phyloP scores from a whole-genome alignment of 805 yeast genomes.

The Saccharomycopsis javanensis region DNA sequence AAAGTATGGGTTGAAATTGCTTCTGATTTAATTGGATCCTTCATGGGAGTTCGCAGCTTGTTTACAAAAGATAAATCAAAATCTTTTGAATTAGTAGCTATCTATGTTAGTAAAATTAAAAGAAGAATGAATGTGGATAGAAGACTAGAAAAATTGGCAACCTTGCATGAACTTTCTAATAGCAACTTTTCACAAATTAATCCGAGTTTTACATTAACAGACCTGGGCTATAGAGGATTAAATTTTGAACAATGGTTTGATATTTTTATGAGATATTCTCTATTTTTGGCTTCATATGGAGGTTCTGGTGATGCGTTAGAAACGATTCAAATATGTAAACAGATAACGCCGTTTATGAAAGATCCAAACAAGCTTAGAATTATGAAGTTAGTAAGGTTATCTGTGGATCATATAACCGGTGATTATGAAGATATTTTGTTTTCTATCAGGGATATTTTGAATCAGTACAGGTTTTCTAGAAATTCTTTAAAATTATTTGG shows the following conservation, averaged over 20 bases:
- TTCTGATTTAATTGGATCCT: constrained; percentile 72
- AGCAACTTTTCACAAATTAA: constrained; percentile 22
- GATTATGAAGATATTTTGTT: constrained; percentile 49
- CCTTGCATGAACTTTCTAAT: constrained; percentile 44
- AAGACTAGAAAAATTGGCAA: constrained; percentile 55
- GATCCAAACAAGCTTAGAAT: constrained; percentile 50
- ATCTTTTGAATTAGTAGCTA: not conserved
- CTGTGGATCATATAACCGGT: constrained; percentile 40
- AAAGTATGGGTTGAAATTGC: constrained; percentile 79
- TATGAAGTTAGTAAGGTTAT: constrained; percentile 56
- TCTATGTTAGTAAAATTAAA: constrained; percentile 39
- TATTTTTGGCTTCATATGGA: constrained; percentile 54
- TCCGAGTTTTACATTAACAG: constrained; percentile 29
- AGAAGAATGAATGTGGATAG: constrained; percentile 61
- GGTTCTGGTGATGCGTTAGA: constrained; percentile 54
- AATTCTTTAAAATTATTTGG: constrained; percentile 56
- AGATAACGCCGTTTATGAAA: constrained; percentile 68
- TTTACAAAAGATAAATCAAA: constrained; percentile 50
- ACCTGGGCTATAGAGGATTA: constrained; percentile 63
- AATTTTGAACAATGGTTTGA: constrained; percentile 77
- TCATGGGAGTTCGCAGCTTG: constrained; percentile 66
- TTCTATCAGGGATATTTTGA: constrained; percentile 52
- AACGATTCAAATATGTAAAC: constrained; percentile 63
- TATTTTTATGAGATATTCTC: constrained; percentile 68
- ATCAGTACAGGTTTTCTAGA: constrained; percentile 67